Percentiles rank a stretch among this genome's conserved stretches.
These are phyloP conservation scores for Kwoniella dejecticola DNA, from an alignment of 768 basidiomycete genomes.

Conservation along the genomic window DNA sequence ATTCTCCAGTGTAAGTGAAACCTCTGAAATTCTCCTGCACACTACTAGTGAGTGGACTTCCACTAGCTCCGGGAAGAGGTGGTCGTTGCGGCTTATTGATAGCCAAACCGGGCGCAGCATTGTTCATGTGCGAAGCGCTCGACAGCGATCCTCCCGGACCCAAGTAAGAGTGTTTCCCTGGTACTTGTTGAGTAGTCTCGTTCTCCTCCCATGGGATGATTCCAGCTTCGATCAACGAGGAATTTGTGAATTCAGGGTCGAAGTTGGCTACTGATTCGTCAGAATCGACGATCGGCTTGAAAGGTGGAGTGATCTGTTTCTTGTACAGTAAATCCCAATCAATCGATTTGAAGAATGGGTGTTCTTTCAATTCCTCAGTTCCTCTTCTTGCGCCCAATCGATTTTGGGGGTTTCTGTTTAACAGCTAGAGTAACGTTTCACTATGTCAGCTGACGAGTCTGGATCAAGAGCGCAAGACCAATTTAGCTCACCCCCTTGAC, in stretches of 20 bases:
- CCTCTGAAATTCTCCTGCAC: slow-evolving; percentile 97
- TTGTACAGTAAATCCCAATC: slow-evolving; percentile 83
- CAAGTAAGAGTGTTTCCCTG: slow-evolving; percentile 49
- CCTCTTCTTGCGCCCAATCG: slow-evolving; percentile 89
- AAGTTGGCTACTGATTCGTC: slow-evolving; percentile 99
- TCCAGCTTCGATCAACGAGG: slow-evolving; percentile 71
- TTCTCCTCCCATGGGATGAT: slow-evolving; percentile 63
- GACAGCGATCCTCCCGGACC: slow-evolving; percentile 51
- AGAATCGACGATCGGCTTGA: slow-evolving; percentile 95
- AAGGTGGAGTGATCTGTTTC: slow-evolving; percentile 92
- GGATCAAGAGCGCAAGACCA: background rate
- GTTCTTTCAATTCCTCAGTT: slow-evolving; percentile 90
- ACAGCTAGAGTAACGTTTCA: slow-evolving; percentile 64
- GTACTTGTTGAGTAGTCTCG: slow-evolving; percentile 33
- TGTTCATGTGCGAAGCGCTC: slow-evolving; percentile 21
- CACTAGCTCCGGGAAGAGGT: slow-evolving; percentile 40
- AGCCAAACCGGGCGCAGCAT: slow-evolving; percentile 33
- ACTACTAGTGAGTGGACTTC: slow-evolving; percentile 79
- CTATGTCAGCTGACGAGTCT: background rate
- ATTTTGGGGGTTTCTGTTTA: slow-evolving; percentile 98
- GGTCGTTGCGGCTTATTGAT: slow-evolving; percentile 48
- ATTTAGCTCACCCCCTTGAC: slow-evolving; percentile 86
- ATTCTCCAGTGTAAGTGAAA: slow-evolving; percentile 66
- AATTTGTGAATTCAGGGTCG: slow-evolving; percentile 88
- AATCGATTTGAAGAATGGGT: slow-evolving; percentile 86